Evolutionary conservation across 331 rosid genomes (phyloP), one percentile per base, ranked within the genome.

Genomic region (Phaseolus coccineus): DNA sequence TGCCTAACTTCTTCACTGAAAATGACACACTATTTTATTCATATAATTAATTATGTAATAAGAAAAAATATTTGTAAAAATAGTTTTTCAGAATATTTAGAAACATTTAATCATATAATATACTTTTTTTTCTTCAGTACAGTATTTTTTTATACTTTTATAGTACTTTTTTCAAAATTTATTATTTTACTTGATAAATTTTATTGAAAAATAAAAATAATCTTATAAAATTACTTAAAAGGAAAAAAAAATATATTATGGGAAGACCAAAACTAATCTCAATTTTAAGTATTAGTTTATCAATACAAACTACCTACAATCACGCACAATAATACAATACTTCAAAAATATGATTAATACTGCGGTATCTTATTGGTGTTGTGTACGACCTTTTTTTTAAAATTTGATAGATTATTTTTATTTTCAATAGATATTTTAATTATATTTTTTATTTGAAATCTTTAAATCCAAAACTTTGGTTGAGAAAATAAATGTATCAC

Each of bases 1-100:
- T 57, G 77, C 30, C 2, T 8, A 67, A 25, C 10, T 57, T 69
- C 69, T n/a, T 58, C 55, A 3, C 2, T 9, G 65, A 71, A 48
- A 79, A 71, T 14, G 68, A 78, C 50, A 39, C 11, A 59, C 64
- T 59, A 59, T 59, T 59, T 59, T 0, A 59, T 59, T 13, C 30
- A 28, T 59, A 59, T 28, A 59, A 28, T 27, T 59, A 59, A 59
- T 11, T 28, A 13, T 28, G 28, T 28, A 28, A 55, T 55, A 55
- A 7, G 1, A 4, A 50, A 50, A 33, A 48, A 3, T 48, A 50
- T 1, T 50, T 8, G 15, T 44, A 10, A 11, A 44, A 51, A 51
- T 6, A 2, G 0, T n/a, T 52, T 19, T 52, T n/a, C 4, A n/a
- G 1, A 51, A n/a, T 5, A 53, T 19, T 19, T 55, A 55, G 13